These are phyloP conservation scores for Vigna reflexopilosa DNA, from an alignment of 306 rosid species.

Conservation along the genomic window DNA sequence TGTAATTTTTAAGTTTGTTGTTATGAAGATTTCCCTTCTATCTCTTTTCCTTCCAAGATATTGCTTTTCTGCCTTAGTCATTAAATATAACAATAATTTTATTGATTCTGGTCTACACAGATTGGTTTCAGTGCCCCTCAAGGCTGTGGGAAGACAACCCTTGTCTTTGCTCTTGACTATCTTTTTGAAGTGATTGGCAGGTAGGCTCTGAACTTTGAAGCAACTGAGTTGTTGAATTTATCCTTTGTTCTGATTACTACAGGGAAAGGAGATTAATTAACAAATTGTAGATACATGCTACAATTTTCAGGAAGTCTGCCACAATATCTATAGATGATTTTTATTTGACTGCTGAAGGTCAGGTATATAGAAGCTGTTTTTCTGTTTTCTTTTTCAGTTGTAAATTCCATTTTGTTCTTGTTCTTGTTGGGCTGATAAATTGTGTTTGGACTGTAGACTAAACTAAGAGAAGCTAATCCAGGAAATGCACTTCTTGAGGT, in stretches of 20 bases:
- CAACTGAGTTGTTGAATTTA: conserved; percentile 28
- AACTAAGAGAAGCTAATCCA: conserved; percentile 76
- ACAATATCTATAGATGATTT: conserved; percentile 91
- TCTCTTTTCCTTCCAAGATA: not conserved
- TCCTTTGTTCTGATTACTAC: conserved; percentile 27
- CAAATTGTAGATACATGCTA: conserved; percentile 43
- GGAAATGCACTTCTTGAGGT: conserved; percentile 95
- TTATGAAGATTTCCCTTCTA: not conserved
- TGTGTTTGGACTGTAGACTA: conserved; percentile 60
- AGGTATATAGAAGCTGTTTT: conserved; percentile 58
- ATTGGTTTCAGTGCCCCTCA: conserved; percentile 98
- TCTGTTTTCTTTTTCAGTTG: not conserved
- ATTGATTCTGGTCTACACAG: conserved; percentile 53
- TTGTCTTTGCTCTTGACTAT: conserved; percentile 89
- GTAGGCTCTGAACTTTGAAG: conserved; percentile 48
- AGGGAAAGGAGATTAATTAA: conserved; percentile 2
- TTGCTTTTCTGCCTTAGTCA: not conserved
- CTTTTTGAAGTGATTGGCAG: conserved; percentile 69
- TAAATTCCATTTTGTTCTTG: conserved; percentile 7
- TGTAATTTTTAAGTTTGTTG: not conserved
- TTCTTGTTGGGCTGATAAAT: conserved; percentile 41
- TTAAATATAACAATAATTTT: not conserved
- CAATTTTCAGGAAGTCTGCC: conserved; percentile 81
- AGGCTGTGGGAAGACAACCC: conserved; percentile 99
- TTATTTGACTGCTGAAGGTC: conserved; percentile 86